These are phyloP conservation scores for Selaginella tamariscina DNA, from an alignment of 75 land plant species.

Conservation along the genomic window DNA sequence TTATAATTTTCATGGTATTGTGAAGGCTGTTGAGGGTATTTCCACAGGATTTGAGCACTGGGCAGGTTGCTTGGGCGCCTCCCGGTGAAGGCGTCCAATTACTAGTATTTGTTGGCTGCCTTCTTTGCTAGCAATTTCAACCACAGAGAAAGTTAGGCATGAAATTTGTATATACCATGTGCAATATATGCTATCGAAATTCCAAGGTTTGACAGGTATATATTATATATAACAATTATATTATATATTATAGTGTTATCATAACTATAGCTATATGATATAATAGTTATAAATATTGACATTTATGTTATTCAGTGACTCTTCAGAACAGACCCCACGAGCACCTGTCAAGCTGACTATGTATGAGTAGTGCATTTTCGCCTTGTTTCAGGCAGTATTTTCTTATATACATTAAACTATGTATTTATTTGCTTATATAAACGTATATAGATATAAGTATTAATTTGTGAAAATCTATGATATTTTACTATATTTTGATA, in stretches of 20 bases:
- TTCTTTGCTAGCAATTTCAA: constrained; percentile 24
- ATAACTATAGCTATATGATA: too few relatives aligned
- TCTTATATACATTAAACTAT: background rate
- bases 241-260: too few relatives aligned
- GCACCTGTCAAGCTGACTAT: constrained; percentile 38
- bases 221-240: background rate
- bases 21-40: constrained; percentile 58
- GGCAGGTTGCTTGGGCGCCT: constrained; percentile 96
- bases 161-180: constrained; percentile 81
- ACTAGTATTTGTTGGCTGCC: constrained; percentile 92
- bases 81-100: constrained; percentile 13
- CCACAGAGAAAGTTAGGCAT: constrained; percentile 74
- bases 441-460: too few relatives aligned
- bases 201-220: constrained; percentile 23
- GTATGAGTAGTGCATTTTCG: constrained; percentile 62
- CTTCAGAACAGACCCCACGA: constrained; percentile 18
- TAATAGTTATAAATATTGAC: too few relatives aligned
- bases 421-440: too few relatives aligned
- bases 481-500: too few relatives aligned
- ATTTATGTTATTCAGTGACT: constrained; percentile 14
- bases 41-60: constrained; percentile 47
- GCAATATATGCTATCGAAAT: constrained; percentile 52
- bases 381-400: constrained; percentile 62
- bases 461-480: too few relatives aligned
- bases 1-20: constrained; percentile 50